phyloP scores from a whole-genome alignment of 1,284 basidiomycete genomes.

The Quambalaria eucalypti region DNA sequence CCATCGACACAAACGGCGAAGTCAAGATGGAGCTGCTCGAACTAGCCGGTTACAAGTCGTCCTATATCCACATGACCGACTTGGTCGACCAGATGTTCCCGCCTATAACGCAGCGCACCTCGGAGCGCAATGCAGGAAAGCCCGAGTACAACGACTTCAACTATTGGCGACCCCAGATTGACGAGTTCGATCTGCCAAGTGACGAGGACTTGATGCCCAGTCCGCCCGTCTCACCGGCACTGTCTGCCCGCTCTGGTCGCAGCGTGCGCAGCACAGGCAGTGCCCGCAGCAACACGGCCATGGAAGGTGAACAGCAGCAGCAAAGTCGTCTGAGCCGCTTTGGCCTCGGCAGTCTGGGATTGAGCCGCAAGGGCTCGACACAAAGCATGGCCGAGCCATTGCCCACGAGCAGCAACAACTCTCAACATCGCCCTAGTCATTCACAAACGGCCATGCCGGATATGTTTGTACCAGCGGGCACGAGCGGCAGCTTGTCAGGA shows the following conservation, averaged over 20 bases:
- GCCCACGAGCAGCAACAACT: neutral
- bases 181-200: conserved; percentile 62
- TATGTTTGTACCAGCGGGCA: neutral
- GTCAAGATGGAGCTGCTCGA: conserved; percentile 96
- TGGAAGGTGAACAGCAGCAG: conserved; percentile 5
- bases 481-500: no score
- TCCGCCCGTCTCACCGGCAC: conserved; percentile 66
- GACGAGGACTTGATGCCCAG: conserved; percentile 63
- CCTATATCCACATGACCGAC: conserved; percentile 97
- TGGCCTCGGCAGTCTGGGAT: conserved; percentile 25
- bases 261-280: conserved; percentile 12
- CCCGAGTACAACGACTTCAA: conserved; percentile 95
- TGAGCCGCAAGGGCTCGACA: conserved; percentile 8
- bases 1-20: conserved; percentile 88
- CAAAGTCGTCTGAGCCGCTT: conserved; percentile 20
- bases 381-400: conserved; percentile 8
- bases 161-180: conserved; percentile 71
- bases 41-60: conserved; percentile 90
- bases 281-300: conserved; percentile 8
- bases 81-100: conserved; percentile 99
- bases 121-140: conserved; percentile 52
- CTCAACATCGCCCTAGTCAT: no score
- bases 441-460: conserved; percentile 9
- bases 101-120: conserved; percentile 68
- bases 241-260: conserved; percentile 76